Conservation (phyloP, 441 rosid species). For the Kokia cookei region DNA sequence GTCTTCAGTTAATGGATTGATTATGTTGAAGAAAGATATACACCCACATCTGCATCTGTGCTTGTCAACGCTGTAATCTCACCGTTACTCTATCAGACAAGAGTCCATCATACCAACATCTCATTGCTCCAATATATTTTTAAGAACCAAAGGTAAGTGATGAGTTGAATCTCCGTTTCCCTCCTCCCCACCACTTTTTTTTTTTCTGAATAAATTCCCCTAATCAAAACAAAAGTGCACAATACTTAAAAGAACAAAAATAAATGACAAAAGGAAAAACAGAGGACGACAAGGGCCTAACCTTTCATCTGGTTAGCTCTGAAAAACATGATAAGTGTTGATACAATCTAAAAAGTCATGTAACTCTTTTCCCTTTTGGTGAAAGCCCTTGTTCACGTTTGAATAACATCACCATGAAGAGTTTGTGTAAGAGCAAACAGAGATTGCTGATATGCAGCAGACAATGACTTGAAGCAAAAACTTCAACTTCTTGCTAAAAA, state of each 20-base stretch:
- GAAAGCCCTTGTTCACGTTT: background rate
- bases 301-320: too few relatives aligned
- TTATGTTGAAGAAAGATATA: background rate
- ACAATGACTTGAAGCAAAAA: too few relatives aligned
- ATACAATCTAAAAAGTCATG: background rate
- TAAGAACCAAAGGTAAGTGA: background rate
- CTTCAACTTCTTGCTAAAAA: too few relatives aligned
- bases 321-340: background rate
- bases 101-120: background rate
- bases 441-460: too few relatives aligned
- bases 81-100: background rate
- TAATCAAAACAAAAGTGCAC: constrained; percentile 5
- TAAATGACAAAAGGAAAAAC: background rate
- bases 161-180: background rate
- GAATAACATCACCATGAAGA: background rate
- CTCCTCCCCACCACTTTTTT: too few relatives aligned
- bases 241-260: background rate
- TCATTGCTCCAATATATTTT: background rate
- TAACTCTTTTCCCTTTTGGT: background rate
- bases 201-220: background rate
- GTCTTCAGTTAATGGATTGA: background rate
- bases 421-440: background rate
- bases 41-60: background rate
- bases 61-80: background rate
- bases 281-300: background rate